Evolutionary conservation across 352 stramenopile genomes (phyloP).

Genomic region (Phytophthora quininea): DNA sequence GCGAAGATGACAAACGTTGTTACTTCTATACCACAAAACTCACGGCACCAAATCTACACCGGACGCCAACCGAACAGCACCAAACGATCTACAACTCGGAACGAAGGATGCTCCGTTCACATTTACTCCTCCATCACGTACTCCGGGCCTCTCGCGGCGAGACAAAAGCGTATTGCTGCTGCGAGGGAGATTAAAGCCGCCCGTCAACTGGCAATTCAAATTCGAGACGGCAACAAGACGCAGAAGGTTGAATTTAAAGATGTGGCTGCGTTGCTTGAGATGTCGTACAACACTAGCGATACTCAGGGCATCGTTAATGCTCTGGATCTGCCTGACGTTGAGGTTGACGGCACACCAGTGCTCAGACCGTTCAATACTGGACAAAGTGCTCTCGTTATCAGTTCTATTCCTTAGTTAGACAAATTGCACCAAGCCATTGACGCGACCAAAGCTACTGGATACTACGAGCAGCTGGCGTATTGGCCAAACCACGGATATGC

Average conservation of each 20-base stretch:
- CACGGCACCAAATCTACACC: background rate
- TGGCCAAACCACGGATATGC: background rate
- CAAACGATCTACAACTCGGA: background rate
- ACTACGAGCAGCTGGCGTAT: background rate
- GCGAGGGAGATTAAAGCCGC: background rate
- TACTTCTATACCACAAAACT: background rate
- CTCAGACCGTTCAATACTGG: background rate
- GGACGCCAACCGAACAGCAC: background rate
- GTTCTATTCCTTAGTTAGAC: conserved; percentile 4
- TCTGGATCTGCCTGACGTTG: background rate
- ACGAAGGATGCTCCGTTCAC: background rate
- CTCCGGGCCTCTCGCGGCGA: background rate
- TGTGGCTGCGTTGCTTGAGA: background rate
- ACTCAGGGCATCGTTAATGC: background rate
- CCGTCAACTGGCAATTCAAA: background rate
- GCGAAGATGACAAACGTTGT: too few relatives aligned
- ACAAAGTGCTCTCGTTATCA: conserved; percentile 6
- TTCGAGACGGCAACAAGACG: background rate
- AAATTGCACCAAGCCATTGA: background rate
- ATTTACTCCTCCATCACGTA: background rate
- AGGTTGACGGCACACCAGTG: background rate
- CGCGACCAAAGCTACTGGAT: background rate
- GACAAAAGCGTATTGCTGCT: background rate
- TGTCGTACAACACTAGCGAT: conserved; percentile 4
- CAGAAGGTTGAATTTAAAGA: background rate